phyloP scores from a whole-genome alignment of 306 rosid species.

The Ochetophila trinervis region DNA sequence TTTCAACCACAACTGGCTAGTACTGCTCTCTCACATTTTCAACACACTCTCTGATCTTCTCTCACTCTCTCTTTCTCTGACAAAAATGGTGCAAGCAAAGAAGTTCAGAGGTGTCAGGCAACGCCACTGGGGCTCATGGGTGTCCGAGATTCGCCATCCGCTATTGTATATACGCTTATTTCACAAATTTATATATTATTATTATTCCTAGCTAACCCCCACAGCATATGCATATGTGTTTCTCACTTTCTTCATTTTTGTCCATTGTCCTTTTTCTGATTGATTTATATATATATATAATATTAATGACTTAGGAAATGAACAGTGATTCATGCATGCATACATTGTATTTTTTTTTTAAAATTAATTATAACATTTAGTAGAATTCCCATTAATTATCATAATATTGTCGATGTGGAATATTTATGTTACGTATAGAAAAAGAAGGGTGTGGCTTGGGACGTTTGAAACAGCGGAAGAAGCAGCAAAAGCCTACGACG shows the following conservation, averaged over 20 bases:
- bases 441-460: slow-evolving; percentile 95
- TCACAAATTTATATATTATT: too few species aligned
- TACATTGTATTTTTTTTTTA: too few species aligned
- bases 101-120: slow-evolving; percentile 86
- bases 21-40: slow-evolving; percentile 10
- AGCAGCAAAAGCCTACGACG: slow-evolving; percentile 88
- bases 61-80: background rate
- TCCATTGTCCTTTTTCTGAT: too few species aligned
- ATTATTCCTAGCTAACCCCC: background rate
- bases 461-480: slow-evolving; percentile 84
- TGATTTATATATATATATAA: background rate
- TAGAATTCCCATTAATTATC: too few species aligned
- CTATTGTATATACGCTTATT: slow-evolving; percentile 49
- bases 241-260: too few species aligned
- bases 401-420: background rate
- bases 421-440: slow-evolving; percentile 32
- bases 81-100: slow-evolving; percentile 52
- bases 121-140: slow-evolving; percentile 96
- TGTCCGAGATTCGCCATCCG: slow-evolving; percentile 87
- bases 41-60: slow-evolving; percentile 13
- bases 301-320: too few species aligned
- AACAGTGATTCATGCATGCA: too few species aligned
- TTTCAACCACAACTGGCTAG: slow-evolving; percentile 25
- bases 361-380: too few species aligned
- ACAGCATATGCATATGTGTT: too few species aligned